Evolutionary conservation across 2,329 filamentous ascomycete species (phyloP), one percentile per base, ranked within the genome.

Genomic region (Ophiobolus disseminans): DNA sequence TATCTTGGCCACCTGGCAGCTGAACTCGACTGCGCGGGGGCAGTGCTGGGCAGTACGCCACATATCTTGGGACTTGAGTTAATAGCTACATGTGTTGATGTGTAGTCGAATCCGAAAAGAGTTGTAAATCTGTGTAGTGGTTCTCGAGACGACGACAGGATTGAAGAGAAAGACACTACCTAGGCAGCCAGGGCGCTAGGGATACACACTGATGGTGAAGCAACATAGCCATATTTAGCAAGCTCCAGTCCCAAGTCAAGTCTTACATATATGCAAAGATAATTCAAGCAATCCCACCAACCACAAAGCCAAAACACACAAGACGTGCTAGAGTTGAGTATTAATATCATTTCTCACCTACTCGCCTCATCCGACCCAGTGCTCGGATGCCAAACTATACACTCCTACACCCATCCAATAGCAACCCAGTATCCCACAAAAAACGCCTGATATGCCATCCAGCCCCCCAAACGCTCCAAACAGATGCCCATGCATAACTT

Each of bases 21-120:
- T 21, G 19, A 9, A 13, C 11, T 14, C 23, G 9, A 20, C n/a
- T 17, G 20, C 10, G 25, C 3, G n/a, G 25, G 25, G 10, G 25
- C n/a, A 28, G 25, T n/a, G 16, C 37, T 39, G n/a, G 37, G 37
- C 37, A 39, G 25, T 39, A 39, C 37, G 37, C 37, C 37, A 39
- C 22, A 28, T 22, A 11, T 36, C 34, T 36, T 36, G 25, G 10
- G 25, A 9, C n/a, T 9, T n/a, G 25, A 9, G 25, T n/a, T 9
- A 28, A 28, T n/a, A n/a, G n/a, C n/a, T n/a, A n/a, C n/a, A n/a
- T n/a, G n/a, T n/a, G n/a, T n/a, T n/a, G n/a, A n/a, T n/a, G n/a
- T n/a, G n/a, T n/a, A n/a, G n/a, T n/a, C n/a, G n/a, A n/a, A n/a
- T n/a, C n/a, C n/a, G n/a, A n/a, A n/a, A n/a, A n/a, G n/a, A n/a